phyloP scores from a whole-genome alignment of 73 alveolate genomes.

The Tetrahymena malaccensis region DNA sequence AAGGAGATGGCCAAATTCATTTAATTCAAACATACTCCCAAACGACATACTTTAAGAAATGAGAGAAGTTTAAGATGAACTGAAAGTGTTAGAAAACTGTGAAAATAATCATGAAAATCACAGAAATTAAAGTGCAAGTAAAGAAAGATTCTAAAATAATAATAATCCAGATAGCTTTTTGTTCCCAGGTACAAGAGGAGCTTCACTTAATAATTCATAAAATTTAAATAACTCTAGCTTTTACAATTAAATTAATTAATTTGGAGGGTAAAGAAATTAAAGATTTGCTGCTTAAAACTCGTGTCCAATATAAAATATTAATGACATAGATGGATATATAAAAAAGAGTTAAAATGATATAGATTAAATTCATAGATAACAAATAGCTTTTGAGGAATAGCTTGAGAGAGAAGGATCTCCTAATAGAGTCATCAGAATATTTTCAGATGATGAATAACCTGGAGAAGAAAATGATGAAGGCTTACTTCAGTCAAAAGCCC shows the following conservation, averaged over 20 bases:
- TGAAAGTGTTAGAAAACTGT: neutral
- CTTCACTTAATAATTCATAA: neutral
- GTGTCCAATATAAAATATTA: neutral
- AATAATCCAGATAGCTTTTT: neutral
- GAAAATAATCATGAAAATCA: neutral
- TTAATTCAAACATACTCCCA: neutral
- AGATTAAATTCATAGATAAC: neutral
- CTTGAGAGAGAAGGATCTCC: neutral
- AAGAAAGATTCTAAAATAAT: neutral
- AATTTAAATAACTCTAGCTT: neutral
- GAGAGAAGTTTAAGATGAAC: neutral
- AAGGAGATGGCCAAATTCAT: neutral
- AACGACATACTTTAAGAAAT: neutral
- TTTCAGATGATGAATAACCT: neutral
- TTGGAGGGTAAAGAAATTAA: neutral
- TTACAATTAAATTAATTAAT: neutral
- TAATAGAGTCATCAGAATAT: neutral
- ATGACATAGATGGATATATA: neutral
- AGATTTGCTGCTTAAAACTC: neutral
- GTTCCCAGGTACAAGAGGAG: neutral
- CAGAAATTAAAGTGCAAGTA: neutral
- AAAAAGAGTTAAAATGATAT: neutral
- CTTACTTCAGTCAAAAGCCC: neutral
- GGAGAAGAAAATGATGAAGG: neutral
- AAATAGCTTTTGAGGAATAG: neutral